Conservation (phyloP, 1,284 basidiomycete genomes). For the Apiotrichum brassicae region DNA sequence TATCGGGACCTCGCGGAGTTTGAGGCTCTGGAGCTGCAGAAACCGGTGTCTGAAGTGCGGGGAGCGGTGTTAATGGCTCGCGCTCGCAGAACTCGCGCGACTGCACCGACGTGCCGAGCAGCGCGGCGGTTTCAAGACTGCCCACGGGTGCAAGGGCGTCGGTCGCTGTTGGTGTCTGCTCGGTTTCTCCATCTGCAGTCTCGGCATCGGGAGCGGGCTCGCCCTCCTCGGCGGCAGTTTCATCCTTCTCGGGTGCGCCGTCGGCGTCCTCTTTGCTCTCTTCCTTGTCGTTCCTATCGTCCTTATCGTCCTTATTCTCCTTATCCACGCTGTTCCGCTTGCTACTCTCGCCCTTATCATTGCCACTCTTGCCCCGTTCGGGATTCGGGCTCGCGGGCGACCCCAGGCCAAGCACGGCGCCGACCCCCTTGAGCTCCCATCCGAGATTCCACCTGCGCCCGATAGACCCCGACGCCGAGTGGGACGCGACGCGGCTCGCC, state of each 20-base stretch:
- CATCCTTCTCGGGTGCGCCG: not conserved
- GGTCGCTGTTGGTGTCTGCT: too few species aligned
- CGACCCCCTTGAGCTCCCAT: constrained; percentile 29
- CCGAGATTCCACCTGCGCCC: constrained; percentile 9
- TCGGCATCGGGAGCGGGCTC: not conserved
- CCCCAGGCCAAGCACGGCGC: constrained; percentile 28
- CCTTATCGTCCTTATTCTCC: not conserved
- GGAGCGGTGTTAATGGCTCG: constrained; percentile 8
- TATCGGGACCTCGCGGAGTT: not conserved
- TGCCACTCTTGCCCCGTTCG: not conserved
- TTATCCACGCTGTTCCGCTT: not conserved
- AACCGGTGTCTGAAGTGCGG: too few species aligned
- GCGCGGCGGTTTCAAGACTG: too few species aligned
- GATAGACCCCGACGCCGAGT: constrained; percentile 3
- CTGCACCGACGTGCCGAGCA: constrained; percentile 2
- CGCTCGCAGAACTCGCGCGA: not conserved
- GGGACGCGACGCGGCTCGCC: not conserved
- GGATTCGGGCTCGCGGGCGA: constrained; percentile 2
- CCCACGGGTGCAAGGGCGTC: too few species aligned
- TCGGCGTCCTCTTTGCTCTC: not conserved
- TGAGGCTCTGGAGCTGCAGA: not conserved
- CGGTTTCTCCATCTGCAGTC: too few species aligned
- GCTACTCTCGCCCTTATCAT: not conserved
- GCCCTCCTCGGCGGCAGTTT: too few species aligned
- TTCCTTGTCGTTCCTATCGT: not conserved